phyloP scores from a whole-genome alignment of 352 stramenopile species.

The Globisporangium iwayamae region DNA sequence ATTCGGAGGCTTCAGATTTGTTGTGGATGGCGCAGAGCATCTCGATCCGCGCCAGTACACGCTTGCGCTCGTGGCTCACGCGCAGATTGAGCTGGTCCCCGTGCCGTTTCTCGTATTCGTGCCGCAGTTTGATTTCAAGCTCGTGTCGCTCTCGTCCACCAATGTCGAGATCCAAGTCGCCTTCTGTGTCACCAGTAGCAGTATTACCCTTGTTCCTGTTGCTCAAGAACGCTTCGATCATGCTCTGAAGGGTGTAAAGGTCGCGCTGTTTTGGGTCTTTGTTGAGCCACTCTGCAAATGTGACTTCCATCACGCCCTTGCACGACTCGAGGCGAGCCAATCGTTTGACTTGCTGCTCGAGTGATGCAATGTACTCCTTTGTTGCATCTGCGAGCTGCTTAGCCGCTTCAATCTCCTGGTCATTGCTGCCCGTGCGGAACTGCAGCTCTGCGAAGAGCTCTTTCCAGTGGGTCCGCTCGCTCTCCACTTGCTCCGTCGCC shows the following conservation, averaged over 20 bases:
- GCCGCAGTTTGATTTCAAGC: slow-evolving; percentile 30
- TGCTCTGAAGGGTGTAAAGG: slow-evolving; percentile 9
- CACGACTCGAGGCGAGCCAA: slow-evolving; percentile 2
- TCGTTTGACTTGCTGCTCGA: slow-evolving; percentile 25
- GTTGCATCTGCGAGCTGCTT: slow-evolving; percentile 29
- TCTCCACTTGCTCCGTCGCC: slow-evolving; percentile 24
- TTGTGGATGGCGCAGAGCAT: slow-evolving; percentile 27
- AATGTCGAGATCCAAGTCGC: not conserved
- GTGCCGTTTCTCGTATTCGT: slow-evolving; percentile 52
- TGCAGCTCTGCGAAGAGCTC: slow-evolving; percentile 41
- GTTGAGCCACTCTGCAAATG: slow-evolving; percentile 10
- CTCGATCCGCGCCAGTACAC: slow-evolving; percentile 48
- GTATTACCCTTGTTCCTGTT: not conserved
- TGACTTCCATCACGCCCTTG: not conserved
- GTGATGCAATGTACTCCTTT: slow-evolving; percentile 18
- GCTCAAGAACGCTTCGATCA: slow-evolving; percentile 23
- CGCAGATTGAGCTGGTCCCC: slow-evolving; percentile 50
- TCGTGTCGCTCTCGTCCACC: slow-evolving; percentile 12
- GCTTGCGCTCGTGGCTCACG: slow-evolving; percentile 51
- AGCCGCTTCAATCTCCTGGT: slow-evolving; percentile 31
- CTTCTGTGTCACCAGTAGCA: not conserved
- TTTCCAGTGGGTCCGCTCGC: slow-evolving; percentile 36
- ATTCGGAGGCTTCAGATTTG: slow-evolving; percentile 4
- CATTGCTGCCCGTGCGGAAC: slow-evolving; percentile 28
- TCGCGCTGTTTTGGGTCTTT: not conserved